Evolutionary conservation across 805 yeast genomes (phyloP).

Genomic region (Starmera caribaea): DNA sequence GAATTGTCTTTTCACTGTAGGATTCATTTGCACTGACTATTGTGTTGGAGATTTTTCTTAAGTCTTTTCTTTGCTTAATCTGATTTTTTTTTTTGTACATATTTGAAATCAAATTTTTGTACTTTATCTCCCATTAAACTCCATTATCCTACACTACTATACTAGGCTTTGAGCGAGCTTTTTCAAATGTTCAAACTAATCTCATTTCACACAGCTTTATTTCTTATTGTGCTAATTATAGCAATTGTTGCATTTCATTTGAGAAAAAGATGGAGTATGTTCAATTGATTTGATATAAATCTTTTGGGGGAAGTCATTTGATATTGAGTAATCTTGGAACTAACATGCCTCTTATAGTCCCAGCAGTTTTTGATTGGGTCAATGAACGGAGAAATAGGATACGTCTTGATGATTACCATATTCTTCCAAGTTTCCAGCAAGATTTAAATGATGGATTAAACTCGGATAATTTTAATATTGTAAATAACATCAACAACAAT

Average conservation of each 20-base stretch:
- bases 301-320: neutral
- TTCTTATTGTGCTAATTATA: neutral
- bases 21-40: too few species aligned
- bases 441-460: slow-evolving; percentile 50
- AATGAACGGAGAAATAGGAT: slow-evolving; percentile 13
- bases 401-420: slow-evolving; percentile 16
- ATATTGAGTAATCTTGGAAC: neutral
- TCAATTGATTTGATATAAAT: neutral
- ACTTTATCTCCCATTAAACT: too few species aligned
- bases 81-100: too few species aligned
- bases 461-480: slow-evolving; percentile 44
- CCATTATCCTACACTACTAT: too few species aligned
- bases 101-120: too few species aligned
- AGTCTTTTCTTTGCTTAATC: too few species aligned
- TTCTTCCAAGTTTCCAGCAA: slow-evolving; percentile 25
- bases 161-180: too few species aligned
- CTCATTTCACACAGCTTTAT: neutral
- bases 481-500: slow-evolving; percentile 32
- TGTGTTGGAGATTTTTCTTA: too few species aligned
- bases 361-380: slow-evolving; percentile 12
- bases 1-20: too few species aligned
- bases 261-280: slow-evolving; percentile 4
- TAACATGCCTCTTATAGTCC: slow-evolving; percentile 7
- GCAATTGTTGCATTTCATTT: neutral
- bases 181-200: too few species aligned